phyloP scores from a whole-genome alignment of 768 basidiomycete genomes.

The Trametes cubensis region DNA sequence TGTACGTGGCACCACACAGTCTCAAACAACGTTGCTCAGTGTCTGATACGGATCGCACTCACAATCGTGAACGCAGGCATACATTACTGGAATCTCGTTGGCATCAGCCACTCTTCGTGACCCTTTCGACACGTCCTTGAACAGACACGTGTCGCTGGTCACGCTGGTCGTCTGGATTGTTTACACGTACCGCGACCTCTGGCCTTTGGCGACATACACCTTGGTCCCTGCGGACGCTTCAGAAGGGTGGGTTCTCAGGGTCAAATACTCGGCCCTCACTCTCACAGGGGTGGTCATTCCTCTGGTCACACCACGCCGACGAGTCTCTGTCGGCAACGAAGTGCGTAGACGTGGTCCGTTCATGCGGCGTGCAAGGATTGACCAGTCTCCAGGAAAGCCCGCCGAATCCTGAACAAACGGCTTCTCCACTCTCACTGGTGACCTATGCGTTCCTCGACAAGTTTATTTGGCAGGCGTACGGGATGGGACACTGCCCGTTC shows the following conservation, averaged over 20 bases:
- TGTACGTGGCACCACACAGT: too few relatives aligned
- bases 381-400: too few relatives aligned
- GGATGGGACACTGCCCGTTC: slow-evolving; percentile 32
- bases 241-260: too few relatives aligned
- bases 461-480: slow-evolving; percentile 33
- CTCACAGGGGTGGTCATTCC: slow-evolving; percentile 41
- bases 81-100: too few relatives aligned
- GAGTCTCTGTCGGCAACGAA: slow-evolving; percentile 44
- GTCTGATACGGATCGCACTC: too few relatives aligned
- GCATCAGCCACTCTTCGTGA: too few relatives aligned
- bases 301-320: slow-evolving; percentile 27
- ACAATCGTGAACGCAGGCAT: too few relatives aligned
- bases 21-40: too few relatives aligned
- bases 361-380: too few relatives aligned
- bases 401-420: too few relatives aligned
- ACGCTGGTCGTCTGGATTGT: slow-evolving; percentile 35
- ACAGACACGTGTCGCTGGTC: slow-evolving; percentile 28
- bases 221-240: slow-evolving; percentile 26
- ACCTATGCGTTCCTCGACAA: slow-evolving; percentile 45
- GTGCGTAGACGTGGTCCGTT: slow-evolving; percentile 41
- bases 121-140: too few relatives aligned
- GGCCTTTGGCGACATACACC: slow-evolving; percentile 40
- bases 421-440: slow-evolving; percentile 9
- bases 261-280: neutral
- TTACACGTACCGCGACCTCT: slow-evolving; percentile 39